phyloP scores from a whole-genome alignment of 495 filamentous ascomycete genomes.

The Penicillium herquei region DNA sequence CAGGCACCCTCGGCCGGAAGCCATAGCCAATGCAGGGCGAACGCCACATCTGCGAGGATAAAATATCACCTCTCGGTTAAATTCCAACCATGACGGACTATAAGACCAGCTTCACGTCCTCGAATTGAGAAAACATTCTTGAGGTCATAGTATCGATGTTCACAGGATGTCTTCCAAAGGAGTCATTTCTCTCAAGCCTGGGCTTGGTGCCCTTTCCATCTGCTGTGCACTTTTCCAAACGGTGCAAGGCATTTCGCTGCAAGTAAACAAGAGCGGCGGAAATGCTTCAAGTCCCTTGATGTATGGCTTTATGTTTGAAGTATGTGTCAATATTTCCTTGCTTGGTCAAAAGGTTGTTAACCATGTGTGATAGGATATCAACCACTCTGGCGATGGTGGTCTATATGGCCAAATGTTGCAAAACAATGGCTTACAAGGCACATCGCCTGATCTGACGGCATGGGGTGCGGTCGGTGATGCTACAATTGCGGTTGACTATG shows the following conservation, averaged over 20 bases:
- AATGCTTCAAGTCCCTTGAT: conserved; percentile 48
- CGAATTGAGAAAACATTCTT: no score
- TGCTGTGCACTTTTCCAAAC: conserved; percentile 5
- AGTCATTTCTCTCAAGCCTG: conserved; percentile 1
- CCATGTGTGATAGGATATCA: conserved; percentile 48
- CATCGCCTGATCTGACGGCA: conserved; percentile 37
- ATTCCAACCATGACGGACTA: background rate
- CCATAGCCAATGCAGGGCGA: background rate
- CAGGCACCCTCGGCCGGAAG: background rate
- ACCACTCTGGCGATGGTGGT: conserved; percentile 70
- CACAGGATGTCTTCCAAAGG: background rate
- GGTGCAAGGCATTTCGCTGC: conserved; percentile 19
- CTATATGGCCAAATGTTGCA: conserved; percentile 67
- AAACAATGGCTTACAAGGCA: conserved; percentile 64
- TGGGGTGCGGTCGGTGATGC: conserved; percentile 53
- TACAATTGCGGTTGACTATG: conserved; percentile 47
- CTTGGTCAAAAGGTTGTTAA: background rate
- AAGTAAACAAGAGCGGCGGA: conserved; percentile 40
- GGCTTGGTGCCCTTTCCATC: conserved; percentile 11
- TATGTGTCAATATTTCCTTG: conserved; percentile 17
- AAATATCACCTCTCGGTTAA: conserved; percentile 1
- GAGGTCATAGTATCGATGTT: no score
- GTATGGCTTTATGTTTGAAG: conserved; percentile 59
- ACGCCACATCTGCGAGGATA: background rate
- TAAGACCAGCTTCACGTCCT: background rate